These are phyloP conservation scores for Cunninghamia lanceolata DNA, from an alignment of 75 land plant genomes.

Conservation along the genomic window DNA sequence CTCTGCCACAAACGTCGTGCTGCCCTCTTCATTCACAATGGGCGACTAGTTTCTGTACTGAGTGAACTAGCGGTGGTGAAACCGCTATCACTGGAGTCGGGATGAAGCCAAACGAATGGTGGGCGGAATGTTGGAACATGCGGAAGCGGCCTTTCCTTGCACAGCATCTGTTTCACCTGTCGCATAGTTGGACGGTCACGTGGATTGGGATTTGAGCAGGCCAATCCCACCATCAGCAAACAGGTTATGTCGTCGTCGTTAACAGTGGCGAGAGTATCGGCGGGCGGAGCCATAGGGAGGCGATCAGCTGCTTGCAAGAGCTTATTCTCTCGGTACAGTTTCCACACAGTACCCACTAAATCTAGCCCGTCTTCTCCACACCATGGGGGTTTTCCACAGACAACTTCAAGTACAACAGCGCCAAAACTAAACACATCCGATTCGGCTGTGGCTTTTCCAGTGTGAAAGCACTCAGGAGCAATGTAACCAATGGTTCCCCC, in stretches of 20 bases:
- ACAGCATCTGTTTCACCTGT: slow-evolving; percentile 16
- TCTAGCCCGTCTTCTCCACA: too few species aligned
- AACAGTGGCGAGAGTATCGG: neutral
- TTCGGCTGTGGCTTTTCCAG: too few species aligned
- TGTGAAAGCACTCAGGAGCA: too few species aligned
- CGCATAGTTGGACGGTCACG: slow-evolving; percentile 12
- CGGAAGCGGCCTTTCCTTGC: neutral
- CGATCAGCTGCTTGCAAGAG: slow-evolving; percentile 45
- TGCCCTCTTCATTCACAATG: too few species aligned
- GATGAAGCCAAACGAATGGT: slow-evolving; percentile 11
- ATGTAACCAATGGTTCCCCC: too few species aligned
- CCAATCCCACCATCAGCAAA: slow-evolving; percentile 14
- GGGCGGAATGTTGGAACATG: slow-evolving; percentile 9
- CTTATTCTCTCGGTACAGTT: slow-evolving; percentile 28
- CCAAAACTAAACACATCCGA: too few species aligned
- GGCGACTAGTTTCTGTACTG: neutral
- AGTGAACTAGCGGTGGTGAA: neutral
- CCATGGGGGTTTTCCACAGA: too few species aligned
- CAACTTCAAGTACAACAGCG: too few species aligned
- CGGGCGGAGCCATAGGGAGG: slow-evolving; percentile 11
- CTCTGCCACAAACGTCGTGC: too few species aligned
- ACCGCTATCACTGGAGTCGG: neutral
- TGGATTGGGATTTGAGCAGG: slow-evolving; percentile 14
- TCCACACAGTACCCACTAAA: slow-evolving; percentile 65
- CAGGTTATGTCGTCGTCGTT: neutral